Conservation (phyloP, 306 rosid genomes). For the Malus domestica region ASM211411v1 NC_041798.1:4814001-4814500, state of each 20-base stretch:
- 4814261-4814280: constrained; percentile 73
- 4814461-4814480: constrained; percentile 89
- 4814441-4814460: constrained; percentile 6
- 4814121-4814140: neutral
- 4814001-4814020: neutral
- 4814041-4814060: neutral
- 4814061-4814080: neutral
- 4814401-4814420: neutral
- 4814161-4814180: neutral
- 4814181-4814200: neutral
- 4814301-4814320: constrained; percentile 93
- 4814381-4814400: neutral
- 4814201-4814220: constrained; percentile 1
- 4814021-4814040: neutral
- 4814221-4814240: constrained; percentile 47
- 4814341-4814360: neutral
- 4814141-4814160: neutral
- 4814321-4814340: constrained; percentile 49
- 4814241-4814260: constrained; percentile 94
- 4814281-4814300: constrained; percentile 85
- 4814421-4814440: neutral
- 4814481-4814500: constrained; percentile 73
- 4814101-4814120: neutral
- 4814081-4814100: neutral
- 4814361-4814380: neutral